Evolutionary conservation across 2,329 filamentous ascomycete species (phyloP), one percentile per base, ranked within the genome.

Genomic region (Xylaria sp.): DNA sequence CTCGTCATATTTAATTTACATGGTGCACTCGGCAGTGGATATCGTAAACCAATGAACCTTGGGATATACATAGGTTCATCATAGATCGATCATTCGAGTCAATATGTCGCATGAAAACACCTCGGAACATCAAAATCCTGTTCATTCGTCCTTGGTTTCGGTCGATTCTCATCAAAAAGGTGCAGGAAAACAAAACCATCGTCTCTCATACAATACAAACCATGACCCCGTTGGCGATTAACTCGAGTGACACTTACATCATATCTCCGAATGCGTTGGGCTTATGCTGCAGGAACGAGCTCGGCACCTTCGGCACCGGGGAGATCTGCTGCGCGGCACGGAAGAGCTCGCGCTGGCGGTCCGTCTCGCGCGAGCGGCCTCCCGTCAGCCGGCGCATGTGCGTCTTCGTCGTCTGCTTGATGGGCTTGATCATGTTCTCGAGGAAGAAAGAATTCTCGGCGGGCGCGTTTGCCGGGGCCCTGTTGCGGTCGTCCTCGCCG

Each of bases 351-450:
- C 78, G 76, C 69, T 80, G 78, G 31, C 78, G 75, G 54, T 81
- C 73, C 23, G 78, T 78, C 42, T 83, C 81, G 17, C 81, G 77
- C 1, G 82, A 81, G 56, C 82, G 74, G 48, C 87, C 86, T 10
- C 89, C 88, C 2, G 90, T 91, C 63, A 92, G 81, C 62, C 89
- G 81, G 6, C 89, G 81, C 82, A 91, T 87, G 9, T 88, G 85
- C 13, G 83, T 86, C 44, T 88, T 81, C 15, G 88, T 88, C 49
- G 85, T 83, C 66, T 89, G 85, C 38, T 86, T 83, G 6, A 87
- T 79, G 0, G 88, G 87, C 68, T 85, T 87, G 71, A 90, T 86
- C 83, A 90, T 89, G 65, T 83, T 88, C 73, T 90, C 88, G 28
- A 87, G 79, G 67, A 86, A 86, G 77, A 88, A 89, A 0, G 84